Base-by-base conservation (phyloP, 306 rosid genomes). In the Rosa chinensis region DNA sequence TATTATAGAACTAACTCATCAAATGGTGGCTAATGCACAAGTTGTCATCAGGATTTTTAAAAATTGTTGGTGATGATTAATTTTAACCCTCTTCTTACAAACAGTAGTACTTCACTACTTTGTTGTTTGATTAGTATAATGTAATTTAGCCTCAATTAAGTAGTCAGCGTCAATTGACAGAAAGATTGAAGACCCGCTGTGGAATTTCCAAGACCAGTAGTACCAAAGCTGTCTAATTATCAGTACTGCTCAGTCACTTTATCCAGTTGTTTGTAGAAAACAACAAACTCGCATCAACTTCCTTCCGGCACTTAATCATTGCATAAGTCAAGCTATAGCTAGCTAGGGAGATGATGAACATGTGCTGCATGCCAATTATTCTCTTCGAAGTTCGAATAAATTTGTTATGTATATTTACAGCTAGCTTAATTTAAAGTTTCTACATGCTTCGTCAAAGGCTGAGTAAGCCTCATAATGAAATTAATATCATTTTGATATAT, bases 281-380 rank as follows among this genome's bases (percentile, higher is more conserved):
- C 78, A 56, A 68, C 82, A 78, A 78, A 80, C 78, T 70, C 62
- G 77, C 78, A 81, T 69, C 82, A 68, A 82, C 42, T 78, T 83
- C 70, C 70, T 44, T 21, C 37, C 84, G 10, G 66, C 59, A 63
- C 74, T 78, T 86, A 78, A 84, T 89, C 87, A 89, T 85, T 81
- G 75, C 78, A 82, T 73, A 63, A 72, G 82, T 79, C 88, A 84
- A 81, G 84, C 69, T 63, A 28, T 28, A 32, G 68, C 68, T 32
- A 11, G n/a, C n/a, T 32, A 28, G n/a, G 68, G 9, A 63, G 55
- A 53, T 55, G 76, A 82, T 64, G 75, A 73, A 76, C 80, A 75
- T 83, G 81, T 50, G 78, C 75, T 56, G 56, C 70, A 40, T 64
- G 72, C 76, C 42, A 25, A 84, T 70, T 72, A 81, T 77, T 71